These are phyloP conservation scores for Colletotrichum tofieldiae DNA, from an alignment of 2,329 filamentous ascomycete species.

Conservation along the genomic window DNA sequence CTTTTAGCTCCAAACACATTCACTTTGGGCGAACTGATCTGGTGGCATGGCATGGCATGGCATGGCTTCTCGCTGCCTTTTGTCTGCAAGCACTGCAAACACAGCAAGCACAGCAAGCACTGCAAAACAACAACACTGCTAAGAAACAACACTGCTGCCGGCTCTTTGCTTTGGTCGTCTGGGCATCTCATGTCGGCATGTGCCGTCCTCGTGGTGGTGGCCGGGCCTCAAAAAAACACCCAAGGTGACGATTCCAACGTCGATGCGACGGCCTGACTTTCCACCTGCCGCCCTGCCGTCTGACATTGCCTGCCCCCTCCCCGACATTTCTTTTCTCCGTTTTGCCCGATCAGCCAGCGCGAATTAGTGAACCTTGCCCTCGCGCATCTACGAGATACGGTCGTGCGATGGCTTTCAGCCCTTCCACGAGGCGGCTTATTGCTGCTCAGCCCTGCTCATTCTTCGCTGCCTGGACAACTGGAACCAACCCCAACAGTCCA, in stretches of 20 bases:
- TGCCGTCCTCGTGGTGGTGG: conserved; percentile 20
- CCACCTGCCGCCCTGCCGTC: conserved; percentile 4
- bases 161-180: neutral
- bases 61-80: neutral
- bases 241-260: conserved; percentile 5
- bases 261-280: conserved; percentile 29
- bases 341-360: conserved; percentile 29
- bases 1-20: neutral
- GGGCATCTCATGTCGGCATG: neutral
- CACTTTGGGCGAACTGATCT: neutral
- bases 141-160: no score
- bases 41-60: neutral
- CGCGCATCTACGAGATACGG: neutral
- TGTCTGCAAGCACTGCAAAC: neutral
- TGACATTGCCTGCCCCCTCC: neutral
- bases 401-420: conserved; percentile 2
- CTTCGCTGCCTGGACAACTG: conserved; percentile 37
- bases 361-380: neutral
- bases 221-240: conserved; percentile 20
- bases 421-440: conserved; percentile 12
- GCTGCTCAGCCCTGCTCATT: conserved; percentile 29
- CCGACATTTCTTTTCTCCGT: neutral
- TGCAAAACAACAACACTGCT: neutral
- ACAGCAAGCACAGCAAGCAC: neutral
- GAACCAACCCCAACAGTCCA: neutral